Percentiles rank a stretch among this genome's conserved stretches.
Conservation (phyloP, 1,284 basidiomycete species). For the Sphagnurus paluster region DNA sequence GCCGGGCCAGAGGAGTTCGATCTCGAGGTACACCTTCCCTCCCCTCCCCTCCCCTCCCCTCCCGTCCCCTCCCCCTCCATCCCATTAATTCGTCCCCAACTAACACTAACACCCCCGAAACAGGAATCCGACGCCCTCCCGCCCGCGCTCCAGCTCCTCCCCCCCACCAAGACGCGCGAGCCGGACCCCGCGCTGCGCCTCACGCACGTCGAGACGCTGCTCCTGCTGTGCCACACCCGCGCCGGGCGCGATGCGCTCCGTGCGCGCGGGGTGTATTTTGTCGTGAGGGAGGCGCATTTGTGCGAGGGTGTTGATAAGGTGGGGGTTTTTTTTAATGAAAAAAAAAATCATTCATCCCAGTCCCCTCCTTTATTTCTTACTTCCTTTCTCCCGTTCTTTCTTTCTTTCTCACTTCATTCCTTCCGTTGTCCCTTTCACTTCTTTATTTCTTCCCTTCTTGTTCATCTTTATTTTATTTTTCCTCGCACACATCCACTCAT, state of each 20-base stretch:
- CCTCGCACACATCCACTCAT: no score
- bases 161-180: conserved; percentile 84
- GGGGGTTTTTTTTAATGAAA: conserved; percentile 27
- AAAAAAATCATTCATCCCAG: no score
- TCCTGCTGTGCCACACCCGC: conserved; percentile 86
- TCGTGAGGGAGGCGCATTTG: conserved; percentile 81
- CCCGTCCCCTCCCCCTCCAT: background rate
- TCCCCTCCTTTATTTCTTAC: background rate
- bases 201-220: conserved; percentile 86
- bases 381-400: conserved; percentile 38
- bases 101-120: conserved; percentile 11
- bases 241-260: conserved; percentile 86
- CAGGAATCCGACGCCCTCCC: conserved; percentile 91
- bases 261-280: conserved; percentile 83
- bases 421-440: background rate
- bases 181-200: conserved; percentile 77
- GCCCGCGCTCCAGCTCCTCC: conserved; percentile 84
- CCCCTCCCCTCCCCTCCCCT: background rate
- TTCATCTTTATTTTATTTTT: no score
- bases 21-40: conserved; percentile 60
- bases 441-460: background rate
- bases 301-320: conserved; percentile 81
- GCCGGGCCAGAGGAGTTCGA: conserved; percentile 95
- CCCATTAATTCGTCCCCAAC: background rate
- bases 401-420: background rate